Evolutionary conservation across 2,329 filamentous ascomycete genomes (phyloP).

Genomic region (Epichloe bromicola): DNA sequence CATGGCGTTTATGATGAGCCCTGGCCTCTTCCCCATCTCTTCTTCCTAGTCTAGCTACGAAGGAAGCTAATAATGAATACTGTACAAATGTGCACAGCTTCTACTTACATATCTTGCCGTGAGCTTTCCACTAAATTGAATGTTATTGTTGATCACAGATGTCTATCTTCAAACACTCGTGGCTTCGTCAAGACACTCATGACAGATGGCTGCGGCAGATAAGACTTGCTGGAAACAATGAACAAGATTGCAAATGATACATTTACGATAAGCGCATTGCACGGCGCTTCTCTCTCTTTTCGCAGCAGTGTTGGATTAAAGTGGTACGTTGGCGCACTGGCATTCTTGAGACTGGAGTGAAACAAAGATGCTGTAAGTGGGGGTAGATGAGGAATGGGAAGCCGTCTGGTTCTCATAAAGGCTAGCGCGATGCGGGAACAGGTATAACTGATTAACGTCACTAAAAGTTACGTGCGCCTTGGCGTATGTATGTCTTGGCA

Average conservation of each 20-base stretch:
- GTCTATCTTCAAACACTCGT: too few relatives aligned
- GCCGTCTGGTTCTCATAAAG: not conserved
- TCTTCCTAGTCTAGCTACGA: not conserved
- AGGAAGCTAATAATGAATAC: conserved; percentile 2
- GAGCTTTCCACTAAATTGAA: too few relatives aligned
- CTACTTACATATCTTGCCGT: not conserved
- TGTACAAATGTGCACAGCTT: not conserved
- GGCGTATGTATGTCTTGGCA: not conserved
- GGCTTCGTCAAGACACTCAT: too few relatives aligned
- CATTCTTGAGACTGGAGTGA: conserved; percentile 3
- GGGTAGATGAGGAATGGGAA: too few relatives aligned
- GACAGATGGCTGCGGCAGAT: too few relatives aligned
- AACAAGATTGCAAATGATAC: too few relatives aligned
- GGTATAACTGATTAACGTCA: too few relatives aligned
- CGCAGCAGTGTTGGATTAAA: not conserved
- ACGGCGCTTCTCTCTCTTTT: too few relatives aligned
- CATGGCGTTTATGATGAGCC: not conserved
- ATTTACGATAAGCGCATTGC: too few relatives aligned
- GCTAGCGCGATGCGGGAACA: not conserved
- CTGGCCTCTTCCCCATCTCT: not conserved
- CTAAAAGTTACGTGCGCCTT: not conserved
- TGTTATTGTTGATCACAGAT: too few relatives aligned
- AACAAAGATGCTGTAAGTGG: not conserved
- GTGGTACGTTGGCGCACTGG: not conserved
- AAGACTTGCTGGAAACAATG: too few relatives aligned